phyloP scores from a whole-genome alignment of 257 asterid species.

The Solanum chilense region DNA sequence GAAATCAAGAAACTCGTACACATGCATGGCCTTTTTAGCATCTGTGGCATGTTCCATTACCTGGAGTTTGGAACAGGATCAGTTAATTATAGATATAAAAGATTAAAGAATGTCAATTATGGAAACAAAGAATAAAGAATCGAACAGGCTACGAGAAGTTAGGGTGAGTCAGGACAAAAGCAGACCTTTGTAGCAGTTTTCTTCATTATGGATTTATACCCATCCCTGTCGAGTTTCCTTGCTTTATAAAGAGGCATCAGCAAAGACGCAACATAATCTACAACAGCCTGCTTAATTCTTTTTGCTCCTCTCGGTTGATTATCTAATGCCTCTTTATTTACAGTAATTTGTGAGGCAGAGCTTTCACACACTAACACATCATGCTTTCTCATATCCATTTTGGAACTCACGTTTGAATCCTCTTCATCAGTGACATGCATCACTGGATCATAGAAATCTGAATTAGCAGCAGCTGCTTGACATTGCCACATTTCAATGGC shows the following conservation, averaged over 20 bases:
- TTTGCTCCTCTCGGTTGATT: constrained; percentile 76
- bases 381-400: constrained; percentile 24
- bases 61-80: constrained; percentile 31
- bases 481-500: constrained; percentile 99
- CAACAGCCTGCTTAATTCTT: constrained; percentile 75
- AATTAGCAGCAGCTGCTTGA: constrained; percentile 98
- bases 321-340: constrained; percentile 39
- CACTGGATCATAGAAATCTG: constrained; percentile 56
- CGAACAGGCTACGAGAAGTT: neutral
- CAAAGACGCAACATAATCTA: constrained; percentile 86
- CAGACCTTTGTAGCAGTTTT: constrained; percentile 97
- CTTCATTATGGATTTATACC: constrained; percentile 93
- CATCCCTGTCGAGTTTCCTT: constrained; percentile 82
- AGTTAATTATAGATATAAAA: neutral
- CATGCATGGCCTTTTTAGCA: constrained; percentile 80
- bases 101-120: neutral
- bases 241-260: constrained; percentile 98
- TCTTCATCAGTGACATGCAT: constrained; percentile 65
- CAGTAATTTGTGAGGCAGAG: constrained; percentile 66
- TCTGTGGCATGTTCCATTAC: constrained; percentile 90
- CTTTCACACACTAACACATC: constrained; percentile 57
- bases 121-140: neutral
- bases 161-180: neutral
- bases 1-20: constrained; percentile 81
- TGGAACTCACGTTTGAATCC: constrained; percentile 61